phyloP scores from a whole-genome alignment of 2,329 filamentous ascomycete genomes.

The Fusarium nodosum region DNA sequence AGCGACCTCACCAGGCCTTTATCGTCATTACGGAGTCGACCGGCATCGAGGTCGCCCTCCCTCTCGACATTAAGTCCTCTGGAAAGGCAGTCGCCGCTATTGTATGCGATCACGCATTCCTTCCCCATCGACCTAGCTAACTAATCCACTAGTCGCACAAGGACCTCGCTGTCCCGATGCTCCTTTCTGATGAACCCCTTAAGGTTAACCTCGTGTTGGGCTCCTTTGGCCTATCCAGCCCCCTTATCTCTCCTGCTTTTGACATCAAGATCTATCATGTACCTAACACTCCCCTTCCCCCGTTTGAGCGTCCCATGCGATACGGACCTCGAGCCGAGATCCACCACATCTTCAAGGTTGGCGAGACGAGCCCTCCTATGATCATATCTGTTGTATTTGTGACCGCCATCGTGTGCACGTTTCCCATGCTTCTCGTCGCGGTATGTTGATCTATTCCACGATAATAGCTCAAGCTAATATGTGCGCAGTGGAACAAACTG shows the following conservation, averaged over 20 bases:
- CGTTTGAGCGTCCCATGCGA: slow-evolving; percentile 77
- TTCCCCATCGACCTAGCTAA: slow-evolving; percentile 45
- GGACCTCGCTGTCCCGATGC: slow-evolving; percentile 88
- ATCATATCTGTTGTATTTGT: slow-evolving; percentile 84
- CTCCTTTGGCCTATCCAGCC: slow-evolving; percentile 82
- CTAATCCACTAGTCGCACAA: slow-evolving; percentile 76
- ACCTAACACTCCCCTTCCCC: slow-evolving; percentile 68
- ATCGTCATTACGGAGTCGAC: slow-evolving; percentile 82
- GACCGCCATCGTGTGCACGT: slow-evolving; percentile 76
- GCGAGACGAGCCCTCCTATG: slow-evolving; percentile 83
- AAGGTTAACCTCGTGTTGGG: slow-evolving; percentile 86
- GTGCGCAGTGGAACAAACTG: slow-evolving; percentile 78
- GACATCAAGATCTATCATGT: slow-evolving; percentile 77
- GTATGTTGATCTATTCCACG: slow-evolving; percentile 63
- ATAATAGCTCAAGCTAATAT: slow-evolving; percentile 37
- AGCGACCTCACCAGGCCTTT: slow-evolving; percentile 95
- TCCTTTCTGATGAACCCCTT: slow-evolving; percentile 75
- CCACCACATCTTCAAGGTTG: slow-evolving; percentile 87
- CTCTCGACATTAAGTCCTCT: slow-evolving; percentile 85
- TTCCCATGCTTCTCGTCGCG: slow-evolving; percentile 79
- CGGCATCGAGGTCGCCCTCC: slow-evolving; percentile 88
- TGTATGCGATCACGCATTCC: slow-evolving; percentile 65
- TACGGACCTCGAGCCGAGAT: slow-evolving; percentile 90
- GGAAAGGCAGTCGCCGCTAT: slow-evolving; percentile 87
- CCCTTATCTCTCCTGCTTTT: slow-evolving; percentile 79